phyloP scores from a whole-genome alignment of 805 yeast species.

The Komagataella mondaviorum region DNA sequence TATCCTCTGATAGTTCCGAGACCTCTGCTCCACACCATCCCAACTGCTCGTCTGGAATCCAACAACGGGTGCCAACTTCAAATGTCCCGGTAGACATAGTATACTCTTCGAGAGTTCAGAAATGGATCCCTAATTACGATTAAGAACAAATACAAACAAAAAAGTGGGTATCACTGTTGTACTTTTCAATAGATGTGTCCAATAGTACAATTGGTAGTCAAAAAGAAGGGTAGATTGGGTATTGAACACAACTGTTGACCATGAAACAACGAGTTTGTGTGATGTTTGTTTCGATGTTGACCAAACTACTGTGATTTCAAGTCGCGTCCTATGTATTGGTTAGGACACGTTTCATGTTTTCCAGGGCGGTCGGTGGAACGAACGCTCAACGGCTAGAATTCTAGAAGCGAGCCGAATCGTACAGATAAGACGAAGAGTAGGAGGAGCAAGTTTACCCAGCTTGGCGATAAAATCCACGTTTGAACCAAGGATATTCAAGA shows the following conservation, averaged over 20 bases:
- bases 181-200: not conserved
- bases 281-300: not conserved
- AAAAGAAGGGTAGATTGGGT: not conserved
- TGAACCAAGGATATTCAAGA: not conserved
- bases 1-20: slow-evolving; percentile 24
- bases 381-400: not conserved
- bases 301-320: not conserved
- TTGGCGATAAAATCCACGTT: not conserved
- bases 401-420: not conserved
- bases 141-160: not conserved
- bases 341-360: not conserved
- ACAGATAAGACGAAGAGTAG: not conserved
- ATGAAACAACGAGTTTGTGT: not conserved
- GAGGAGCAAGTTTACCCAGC: not conserved
- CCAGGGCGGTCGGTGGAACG: not conserved
- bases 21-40: slow-evolving; percentile 73
- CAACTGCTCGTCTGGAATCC: slow-evolving; percentile 61
- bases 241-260: not conserved
- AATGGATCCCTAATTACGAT: not conserved
- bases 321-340: not conserved
- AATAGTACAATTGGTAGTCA: not conserved
- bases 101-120: not conserved
- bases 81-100: not conserved
- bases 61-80: slow-evolving; percentile 32
- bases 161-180: not conserved